Evolutionary conservation across 106 monocot species (phyloP).

Genomic region (Apostasia shenzhenica): DNA sequence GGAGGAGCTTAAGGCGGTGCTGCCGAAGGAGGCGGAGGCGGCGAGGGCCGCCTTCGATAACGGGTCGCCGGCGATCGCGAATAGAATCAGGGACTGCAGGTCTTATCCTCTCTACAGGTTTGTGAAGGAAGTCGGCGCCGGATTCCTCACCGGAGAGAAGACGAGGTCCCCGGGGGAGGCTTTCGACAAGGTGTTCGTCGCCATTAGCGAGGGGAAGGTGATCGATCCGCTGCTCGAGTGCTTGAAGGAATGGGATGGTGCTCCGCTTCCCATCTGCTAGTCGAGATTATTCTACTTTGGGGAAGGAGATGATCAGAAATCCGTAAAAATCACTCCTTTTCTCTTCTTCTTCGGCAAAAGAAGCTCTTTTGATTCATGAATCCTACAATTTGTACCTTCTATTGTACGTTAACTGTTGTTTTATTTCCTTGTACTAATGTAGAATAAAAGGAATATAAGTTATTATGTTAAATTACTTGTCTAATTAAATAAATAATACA

Average conservation of each 20-base stretch:
- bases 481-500: too few relatives aligned
- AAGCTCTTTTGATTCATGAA: too few relatives aligned
- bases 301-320: too few relatives aligned
- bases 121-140: conserved; percentile 16
- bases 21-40: conserved; percentile 21
- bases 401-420: too few relatives aligned
- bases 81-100: conserved; percentile 25
- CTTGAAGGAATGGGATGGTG: conserved; percentile 28
- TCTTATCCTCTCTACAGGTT: conserved; percentile 26
- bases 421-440: too few relatives aligned
- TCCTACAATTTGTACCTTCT: too few relatives aligned
- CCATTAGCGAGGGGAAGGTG: conserved; percentile 15
- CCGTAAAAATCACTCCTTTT: too few relatives aligned
- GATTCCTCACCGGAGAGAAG: conserved; percentile 27
- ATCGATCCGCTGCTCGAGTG: conserved; percentile 24
- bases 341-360: too few relatives aligned
- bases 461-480: too few relatives aligned
- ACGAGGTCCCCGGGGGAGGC: conserved; percentile 24
- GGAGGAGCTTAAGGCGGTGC: conserved; percentile 14
- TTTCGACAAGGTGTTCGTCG: conserved; percentile 22
- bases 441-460: too few relatives aligned
- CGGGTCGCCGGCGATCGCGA: conserved; percentile 9
- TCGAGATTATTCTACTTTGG: too few relatives aligned
- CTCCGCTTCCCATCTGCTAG: conserved; percentile 27
- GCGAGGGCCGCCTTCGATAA: conserved; percentile 14